Percentiles rank a stretch among this genome's conserved stretches.
These are phyloP conservation scores for Citeromyces hawaiiensis DNA, from an alignment of 1,139 yeast genomes.

Conservation along the genomic window DNA sequence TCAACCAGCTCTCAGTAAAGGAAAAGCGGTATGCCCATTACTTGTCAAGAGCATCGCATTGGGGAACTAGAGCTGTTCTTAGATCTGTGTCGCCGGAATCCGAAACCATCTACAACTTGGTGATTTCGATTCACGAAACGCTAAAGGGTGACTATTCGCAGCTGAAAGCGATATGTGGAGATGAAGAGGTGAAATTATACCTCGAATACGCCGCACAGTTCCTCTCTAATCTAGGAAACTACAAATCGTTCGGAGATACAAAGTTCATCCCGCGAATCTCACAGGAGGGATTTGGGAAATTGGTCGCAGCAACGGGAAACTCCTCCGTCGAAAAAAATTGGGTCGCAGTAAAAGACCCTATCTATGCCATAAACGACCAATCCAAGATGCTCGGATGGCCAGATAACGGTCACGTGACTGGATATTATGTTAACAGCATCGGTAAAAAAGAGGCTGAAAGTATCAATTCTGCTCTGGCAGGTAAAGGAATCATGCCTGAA, in stretches of 20 bases:
- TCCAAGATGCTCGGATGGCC: conserved; percentile 63
- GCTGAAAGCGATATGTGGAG: conserved; percentile 18
- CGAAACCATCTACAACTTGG: conserved; percentile 58
- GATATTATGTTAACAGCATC: conserved; percentile 47
- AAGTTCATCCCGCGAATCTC: conserved; percentile 63
- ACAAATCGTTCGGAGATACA: conserved; percentile 80
- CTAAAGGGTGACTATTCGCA: conserved; percentile 39
- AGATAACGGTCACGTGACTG: conserved; percentile 58
- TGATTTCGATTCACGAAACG: conserved; percentile 39
- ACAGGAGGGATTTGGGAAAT: conserved; percentile 29
- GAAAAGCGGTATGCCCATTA: conserved; percentile 68
- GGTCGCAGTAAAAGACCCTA: conserved; percentile 26
- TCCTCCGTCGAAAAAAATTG: conserved; percentile 25
- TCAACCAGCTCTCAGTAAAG: conserved; percentile 33
- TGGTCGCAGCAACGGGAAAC: conserved; percentile 28
- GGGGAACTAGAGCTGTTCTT: conserved; percentile 68
- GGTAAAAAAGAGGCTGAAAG: conserved; percentile 51
- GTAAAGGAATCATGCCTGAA: conserved; percentile 62
- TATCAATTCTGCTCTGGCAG: conserved; percentile 50
- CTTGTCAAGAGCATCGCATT: conserved; percentile 69
- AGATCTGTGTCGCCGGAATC: conserved; percentile 81
- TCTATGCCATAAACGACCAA: conserved; percentile 37
- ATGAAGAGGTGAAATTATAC: conserved; percentile 28
- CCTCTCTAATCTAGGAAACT: conserved; percentile 71
- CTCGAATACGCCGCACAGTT: conserved; percentile 76